Base-by-base conservation (phyloP, 495 filamentous ascomycete species). In the Penicillium manginii region DNA sequence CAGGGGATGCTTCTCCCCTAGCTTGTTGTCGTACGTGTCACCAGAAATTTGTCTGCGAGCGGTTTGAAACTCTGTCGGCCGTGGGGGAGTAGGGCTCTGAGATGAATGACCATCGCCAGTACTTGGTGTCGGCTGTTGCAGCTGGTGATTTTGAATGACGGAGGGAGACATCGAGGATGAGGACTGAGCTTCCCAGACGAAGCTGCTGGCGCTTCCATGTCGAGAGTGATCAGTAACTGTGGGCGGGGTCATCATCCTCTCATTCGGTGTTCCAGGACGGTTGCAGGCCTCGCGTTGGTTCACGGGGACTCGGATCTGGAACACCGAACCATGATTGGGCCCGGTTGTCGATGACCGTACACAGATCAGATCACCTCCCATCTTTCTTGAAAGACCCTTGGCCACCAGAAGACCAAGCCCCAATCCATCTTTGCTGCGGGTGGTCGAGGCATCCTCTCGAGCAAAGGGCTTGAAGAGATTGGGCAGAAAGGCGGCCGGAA, bases 381-480 rank as follows among this genome's bases (percentile, higher is more conserved):
- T 85, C 63, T 88, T 90, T 52, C 89, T 78, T 3, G 88, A 85
- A 53, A 91, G 77, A 10, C 88, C 88, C 65, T 91, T 92, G 10
- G 89, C 90, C 23, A 91, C 89, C 49, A 91, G 77, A 17, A 93
- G 74, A 10, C 90, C 89, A 14, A 93, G 79, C 5, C 90, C 90
- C 18, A 92, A 73, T 1, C 89, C 90, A 62, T 92, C 90, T 66
- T 82, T 86, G 55, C 83, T 83, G 31, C 89, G 78, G 3, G 88
- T 91, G 22, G 86, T 85, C 7, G 89, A 90, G 42, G 85, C 82
- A 67, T 93, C 88, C 66, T 90, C 84, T 43, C 86, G 81, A 35
- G 88, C 82, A 67, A 91, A 91, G 0, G 90, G 84, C 58, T 88
- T 89, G 78, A 92, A 93, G 2, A 93, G 81, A 43, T 83, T 84